Base-by-base conservation (phyloP, 2,329 filamentous ascomycete genomes). In the Sphaerulina musiva region DNA sequence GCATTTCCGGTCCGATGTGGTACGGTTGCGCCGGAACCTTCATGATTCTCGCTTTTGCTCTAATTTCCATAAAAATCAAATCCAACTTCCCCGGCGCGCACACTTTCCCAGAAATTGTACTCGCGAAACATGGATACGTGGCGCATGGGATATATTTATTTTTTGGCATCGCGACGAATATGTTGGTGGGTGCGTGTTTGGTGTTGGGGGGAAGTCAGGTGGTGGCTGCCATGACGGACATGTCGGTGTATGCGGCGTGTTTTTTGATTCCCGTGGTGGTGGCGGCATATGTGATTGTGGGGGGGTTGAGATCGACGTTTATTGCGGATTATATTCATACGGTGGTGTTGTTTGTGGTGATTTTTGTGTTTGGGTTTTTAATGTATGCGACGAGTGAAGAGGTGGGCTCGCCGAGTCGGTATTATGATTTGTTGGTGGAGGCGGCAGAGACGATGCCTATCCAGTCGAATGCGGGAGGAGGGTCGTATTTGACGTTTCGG, bases 141-240 rank as follows among this genome's bases (percentile, higher is more conserved):
- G 62, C 64, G 3, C 64, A 65, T 34, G 38, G 62, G n/a, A 63
- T 59, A 6, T 65, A 65, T 46, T 57, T 74, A 52, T 65, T 72
- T 39, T 72, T 73, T 46, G 72, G 71, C 1, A 63, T 75, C 12
- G 64, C 72, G 3, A 74, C 72, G 7, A 76, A 75, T 48, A 71
- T 76, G 34, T 62, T 75, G 3, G 72, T 74, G 23, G 71, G 72
- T 5, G 71, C 69, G 41, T 70, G 73, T 55, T 59, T 77, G n/a
- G 65, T 76, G 10, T 64, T 76, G 3, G 74, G 75, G 8, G 75
- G 73, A 6, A 72, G 70, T 52, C 73, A 73, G 3, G 73, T 75
- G 5, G 72, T 77, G 3, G 72, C 72, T 6, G 65, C 70, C 2
- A 55, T 76, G 23, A 70, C 72, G 1, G 73, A 72, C 8, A 75